Evolutionary conservation across 225 moss, liverwort and hornwort genomes (phyloP), one percentile per base, ranked within the genome.

Genomic region (Physcomitrium patens): DNA sequence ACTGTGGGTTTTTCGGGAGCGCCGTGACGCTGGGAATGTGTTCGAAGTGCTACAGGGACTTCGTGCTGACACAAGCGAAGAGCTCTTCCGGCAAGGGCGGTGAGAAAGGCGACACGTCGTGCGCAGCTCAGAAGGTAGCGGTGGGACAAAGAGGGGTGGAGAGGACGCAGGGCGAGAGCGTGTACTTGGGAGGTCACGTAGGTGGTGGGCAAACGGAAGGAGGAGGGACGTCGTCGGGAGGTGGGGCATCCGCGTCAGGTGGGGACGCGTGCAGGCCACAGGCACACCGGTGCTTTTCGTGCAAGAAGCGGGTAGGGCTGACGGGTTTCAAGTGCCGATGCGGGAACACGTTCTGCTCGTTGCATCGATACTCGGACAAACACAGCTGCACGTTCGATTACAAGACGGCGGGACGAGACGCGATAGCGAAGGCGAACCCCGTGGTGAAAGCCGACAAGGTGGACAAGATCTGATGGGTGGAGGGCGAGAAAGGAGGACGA

Each of bases 1-100:
- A 92, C n/a, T 96, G 96, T 69, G 94, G 96, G 0, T 96, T 89
- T 84, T 96, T 96, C 48, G 96, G 96, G 28, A 94, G 96, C 49
- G 78, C 82, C 1, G 76, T 92, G 12, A 96, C 91, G 0, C 41
- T 88, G 73, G 86, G 87, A 43, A 88, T 94, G 72, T 96, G 96
- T 73, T 92, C 92, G 1, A 94, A 92, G 71, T 96, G 96, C 73
- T 96, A 96, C 68, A 86, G 81, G 47, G 91, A 92, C 51, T 87
- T 77, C 19, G 79, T 96, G 3, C 83, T 90, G 65, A 86, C 84
- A 69, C 94, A 96, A 74, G 80, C 89, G 1, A 82, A 92, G 54
- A 80, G 76, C 6, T 79, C 90, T 20, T 81, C 80, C 22, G 23
- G 83, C 7, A 92, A 85, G 1, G 57, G 59, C 27, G 80, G 66